phyloP scores from a whole-genome alignment of 2,329 filamentous ascomycete genomes.

The Emericellopsis cladophorae region DNA sequence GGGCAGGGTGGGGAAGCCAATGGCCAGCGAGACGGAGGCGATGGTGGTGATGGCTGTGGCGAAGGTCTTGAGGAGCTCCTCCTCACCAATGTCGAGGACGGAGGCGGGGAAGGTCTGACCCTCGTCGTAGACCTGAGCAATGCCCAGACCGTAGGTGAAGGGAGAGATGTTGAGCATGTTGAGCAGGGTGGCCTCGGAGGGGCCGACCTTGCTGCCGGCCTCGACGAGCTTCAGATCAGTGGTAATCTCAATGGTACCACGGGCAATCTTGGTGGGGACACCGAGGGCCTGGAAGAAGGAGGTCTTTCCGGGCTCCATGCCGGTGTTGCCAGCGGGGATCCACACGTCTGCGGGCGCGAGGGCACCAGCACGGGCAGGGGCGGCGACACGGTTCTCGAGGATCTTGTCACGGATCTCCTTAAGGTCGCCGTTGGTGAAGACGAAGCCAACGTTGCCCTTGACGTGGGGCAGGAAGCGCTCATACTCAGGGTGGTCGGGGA shows the following conservation, averaged over 20 bases:
- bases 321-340: constrained; percentile 96
- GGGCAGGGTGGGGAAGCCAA: constrained; percentile 91
- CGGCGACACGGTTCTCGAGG: constrained; percentile 91
- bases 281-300: constrained; percentile 99
- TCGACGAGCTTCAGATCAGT: constrained; percentile 96
- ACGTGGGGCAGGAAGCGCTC: constrained; percentile 94
- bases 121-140: constrained; percentile 93
- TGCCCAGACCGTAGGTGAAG: constrained; percentile 98
- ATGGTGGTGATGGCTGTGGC: constrained; percentile 72
- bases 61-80: constrained; percentile 82
- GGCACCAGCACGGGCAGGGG: constrained; percentile 95
- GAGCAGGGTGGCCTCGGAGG: constrained; percentile 95
- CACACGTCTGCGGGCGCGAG: constrained; percentile 87
- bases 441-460: constrained; percentile 97
- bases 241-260: constrained; percentile 99
- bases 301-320: constrained; percentile 99
- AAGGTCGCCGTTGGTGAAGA: constrained; percentile 97
- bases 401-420: constrained; percentile 91
- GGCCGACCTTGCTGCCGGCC: constrained; percentile 85
- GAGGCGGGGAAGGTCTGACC: constrained; percentile 80
- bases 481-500: constrained; percentile 86
- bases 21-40: constrained; percentile 78
- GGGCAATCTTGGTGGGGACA: constrained; percentile 99
- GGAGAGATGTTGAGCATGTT: constrained; percentile 99
- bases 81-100: constrained; percentile 89